phyloP scores from a whole-genome alignment of 176 grass and related monocot species.

The Paspalum vaginatum region DNA sequence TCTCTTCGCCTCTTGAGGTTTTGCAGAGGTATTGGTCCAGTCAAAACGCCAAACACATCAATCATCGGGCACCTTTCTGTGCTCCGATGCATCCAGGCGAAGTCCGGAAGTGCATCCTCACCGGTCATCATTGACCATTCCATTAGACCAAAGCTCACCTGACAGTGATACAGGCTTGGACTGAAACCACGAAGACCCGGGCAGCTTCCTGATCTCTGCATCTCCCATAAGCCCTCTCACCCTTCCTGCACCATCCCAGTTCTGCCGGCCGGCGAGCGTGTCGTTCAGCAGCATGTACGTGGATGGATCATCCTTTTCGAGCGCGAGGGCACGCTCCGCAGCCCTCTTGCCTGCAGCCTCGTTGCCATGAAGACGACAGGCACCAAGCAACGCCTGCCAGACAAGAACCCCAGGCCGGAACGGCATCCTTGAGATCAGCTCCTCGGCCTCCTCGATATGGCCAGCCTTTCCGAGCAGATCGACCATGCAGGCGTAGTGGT shows the following conservation, averaged over 20 bases:
- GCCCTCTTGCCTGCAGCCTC: slow-evolving; percentile 51
- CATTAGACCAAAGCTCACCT: background rate
- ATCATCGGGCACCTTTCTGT: background rate
- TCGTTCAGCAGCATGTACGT: slow-evolving; percentile 53
- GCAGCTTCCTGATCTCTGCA: slow-evolving; percentile 49
- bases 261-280: slow-evolving; percentile 15
- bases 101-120: background rate
- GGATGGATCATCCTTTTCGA: slow-evolving; percentile 60
- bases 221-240: slow-evolving; percentile 52
- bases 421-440: slow-evolving; percentile 55
- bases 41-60: background rate
- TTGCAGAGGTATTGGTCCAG: background rate
- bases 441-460: slow-evolving; percentile 48
- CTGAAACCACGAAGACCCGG: slow-evolving; percentile 55
- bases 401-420: slow-evolving; percentile 48
- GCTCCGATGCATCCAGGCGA: background rate
- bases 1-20: background rate
- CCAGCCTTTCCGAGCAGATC: slow-evolving; percentile 70
- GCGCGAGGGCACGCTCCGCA: slow-evolving; percentile 35
- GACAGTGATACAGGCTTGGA: background rate
- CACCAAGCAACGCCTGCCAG: slow-evolving; percentile 57
- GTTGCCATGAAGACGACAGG: slow-evolving; percentile 50
- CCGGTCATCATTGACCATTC: too few species aligned
- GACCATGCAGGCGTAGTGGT: slow-evolving; percentile 73
- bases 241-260: slow-evolving; percentile 49